phyloP scores from a whole-genome alignment of 768 basidiomycete genomes.

The Clitopilus hobsonii region DNA sequence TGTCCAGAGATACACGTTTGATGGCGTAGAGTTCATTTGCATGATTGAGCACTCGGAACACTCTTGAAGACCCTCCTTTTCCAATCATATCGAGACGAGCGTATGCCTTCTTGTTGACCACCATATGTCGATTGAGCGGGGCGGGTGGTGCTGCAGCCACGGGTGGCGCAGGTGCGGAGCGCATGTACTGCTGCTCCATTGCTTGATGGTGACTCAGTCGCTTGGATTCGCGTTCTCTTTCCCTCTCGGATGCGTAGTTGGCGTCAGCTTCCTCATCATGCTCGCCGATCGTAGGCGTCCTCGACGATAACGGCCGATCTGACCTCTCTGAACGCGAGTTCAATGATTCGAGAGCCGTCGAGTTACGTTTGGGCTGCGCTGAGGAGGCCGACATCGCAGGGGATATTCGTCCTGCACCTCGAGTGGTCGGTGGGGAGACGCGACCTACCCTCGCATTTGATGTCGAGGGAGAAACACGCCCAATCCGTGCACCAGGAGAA shows the following conservation, averaged over 20 bases:
- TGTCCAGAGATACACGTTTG: slow-evolving; percentile 88
- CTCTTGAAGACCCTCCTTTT: slow-evolving; percentile 92
- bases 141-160: slow-evolving; percentile 22
- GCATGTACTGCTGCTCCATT: slow-evolving; percentile 26
- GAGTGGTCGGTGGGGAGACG: slow-evolving; percentile 16
- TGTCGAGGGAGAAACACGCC: slow-evolving; percentile 19
- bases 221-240: slow-evolving; percentile 26
- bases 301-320: slow-evolving; percentile 13
- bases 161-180: slow-evolving; percentile 29
- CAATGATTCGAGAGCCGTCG: not conserved
- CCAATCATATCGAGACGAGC: slow-evolving; percentile 87
- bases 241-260: slow-evolving; percentile 30
- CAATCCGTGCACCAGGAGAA: slow-evolving; percentile 12
- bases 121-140: slow-evolving; percentile 35
- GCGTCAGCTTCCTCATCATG: not conserved
- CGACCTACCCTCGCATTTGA: slow-evolving; percentile 11
- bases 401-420: slow-evolving; percentile 25
- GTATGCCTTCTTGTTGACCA: slow-evolving; percentile 74
- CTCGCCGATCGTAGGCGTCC: not conserved
- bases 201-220: slow-evolving; percentile 24
- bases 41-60: slow-evolving; percentile 83
- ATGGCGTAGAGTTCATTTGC: slow-evolving; percentile 80
- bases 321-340: slow-evolving; percentile 28
- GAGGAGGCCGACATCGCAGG: slow-evolving; percentile 10
- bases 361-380: not conserved